A percentile compares a stretch with the other conserved stretches of the same genome.
These are phyloP conservation scores for Lachnellula occidentalis DNA, from an alignment of 2,329 filamentous ascomycete genomes.

Conservation along the genomic window DNA sequence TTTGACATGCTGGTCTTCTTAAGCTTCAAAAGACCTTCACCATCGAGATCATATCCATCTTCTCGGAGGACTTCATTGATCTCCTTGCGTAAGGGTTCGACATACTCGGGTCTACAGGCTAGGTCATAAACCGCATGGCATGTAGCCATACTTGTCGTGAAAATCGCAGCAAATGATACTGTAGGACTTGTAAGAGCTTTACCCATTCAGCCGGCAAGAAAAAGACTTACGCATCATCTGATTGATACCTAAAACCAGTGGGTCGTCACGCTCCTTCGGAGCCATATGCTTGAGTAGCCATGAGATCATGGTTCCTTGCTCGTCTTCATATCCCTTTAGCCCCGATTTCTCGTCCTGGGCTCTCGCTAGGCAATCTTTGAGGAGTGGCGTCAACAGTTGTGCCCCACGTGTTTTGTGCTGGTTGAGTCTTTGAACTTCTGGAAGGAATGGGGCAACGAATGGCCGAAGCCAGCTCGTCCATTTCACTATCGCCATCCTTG, in stretches of 20 bases:
- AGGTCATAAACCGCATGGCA: slow-evolving; percentile 49
- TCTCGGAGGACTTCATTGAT: slow-evolving; percentile 28
- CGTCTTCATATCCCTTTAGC: slow-evolving; percentile 4
- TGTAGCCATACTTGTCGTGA: slow-evolving; percentile 42
- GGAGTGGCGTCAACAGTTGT: slow-evolving; percentile 14
- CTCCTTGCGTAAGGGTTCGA: slow-evolving; percentile 22
- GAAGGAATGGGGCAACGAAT: slow-evolving; percentile 10
- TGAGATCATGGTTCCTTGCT: slow-evolving; percentile 25
- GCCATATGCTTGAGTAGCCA: slow-evolving; percentile 5
- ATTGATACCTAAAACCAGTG: background rate
- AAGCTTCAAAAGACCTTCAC: slow-evolving; percentile 30
- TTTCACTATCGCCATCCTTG: background rate
- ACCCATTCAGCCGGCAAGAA: background rate
- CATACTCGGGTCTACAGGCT: slow-evolving; percentile 42
- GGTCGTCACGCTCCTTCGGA: background rate
- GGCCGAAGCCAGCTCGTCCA: slow-evolving; percentile 10
- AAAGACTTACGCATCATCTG: slow-evolving; percentile 4
- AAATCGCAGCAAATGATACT: slow-evolving; percentile 46
- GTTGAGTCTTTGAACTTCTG: slow-evolving; percentile 12
- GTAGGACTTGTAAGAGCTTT: background rate
- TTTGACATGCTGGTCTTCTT: slow-evolving; percentile 23
- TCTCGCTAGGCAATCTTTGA: background rate
- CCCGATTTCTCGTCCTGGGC: background rate
- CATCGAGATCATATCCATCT: slow-evolving; percentile 47
- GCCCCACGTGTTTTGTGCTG: slow-evolving; percentile 7